Base-by-base conservation (phyloP, 441 rosid genomes). In the Adansonia gregorii region DNA sequence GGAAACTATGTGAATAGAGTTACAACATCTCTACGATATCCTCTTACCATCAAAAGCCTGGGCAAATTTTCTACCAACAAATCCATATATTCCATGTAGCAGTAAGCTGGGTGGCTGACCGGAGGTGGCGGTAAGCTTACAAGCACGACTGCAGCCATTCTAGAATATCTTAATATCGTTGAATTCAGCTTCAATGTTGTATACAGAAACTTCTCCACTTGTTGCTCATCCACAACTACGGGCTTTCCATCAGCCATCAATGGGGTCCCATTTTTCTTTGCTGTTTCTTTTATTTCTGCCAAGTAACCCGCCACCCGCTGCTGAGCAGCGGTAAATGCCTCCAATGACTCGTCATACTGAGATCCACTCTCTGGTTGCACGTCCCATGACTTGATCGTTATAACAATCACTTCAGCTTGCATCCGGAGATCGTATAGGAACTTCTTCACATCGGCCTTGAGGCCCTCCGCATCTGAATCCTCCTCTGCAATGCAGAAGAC, bases 81-180 rank as follows among this genome's bases (percentile, higher is more conserved):
- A 87, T 97, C 99, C 99, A 94, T 91, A 83, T 94, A 97, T 76
- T 97, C 99, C 99, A 97, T 94, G 86, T 97, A 97, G 80, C 94
- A 94, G 87, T 93, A 94, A 0, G 95, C 88, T 0, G 98, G 98
- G 74, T 97, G 98, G 88, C 83, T 86, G 75, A 85, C 9, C 0
- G 98, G 98, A 3, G 98, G 99, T 0, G 97, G 97, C 0, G 97
- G 99, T 48, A 97, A 86, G 82, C 99, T 96, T 72, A 96, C 98
- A 2, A 96, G 95, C 82, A 96, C 99, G 15, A 97, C 97, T 0
- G 98, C 97, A 0, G 99, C 94, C 98, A 97, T 97, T 82, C 99
- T 92, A 19, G 98, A 96, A 84, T 96, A 83, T 79, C 87, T 89
- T 27, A 94, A 85, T 72, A 96, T 94, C 0, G 98, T 94, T 0